Evolutionary conservation across 139 green algal genomes (phyloP), one percentile per base, ranked within the genome.

Genomic region (Chlorella vulgaris): DNA sequence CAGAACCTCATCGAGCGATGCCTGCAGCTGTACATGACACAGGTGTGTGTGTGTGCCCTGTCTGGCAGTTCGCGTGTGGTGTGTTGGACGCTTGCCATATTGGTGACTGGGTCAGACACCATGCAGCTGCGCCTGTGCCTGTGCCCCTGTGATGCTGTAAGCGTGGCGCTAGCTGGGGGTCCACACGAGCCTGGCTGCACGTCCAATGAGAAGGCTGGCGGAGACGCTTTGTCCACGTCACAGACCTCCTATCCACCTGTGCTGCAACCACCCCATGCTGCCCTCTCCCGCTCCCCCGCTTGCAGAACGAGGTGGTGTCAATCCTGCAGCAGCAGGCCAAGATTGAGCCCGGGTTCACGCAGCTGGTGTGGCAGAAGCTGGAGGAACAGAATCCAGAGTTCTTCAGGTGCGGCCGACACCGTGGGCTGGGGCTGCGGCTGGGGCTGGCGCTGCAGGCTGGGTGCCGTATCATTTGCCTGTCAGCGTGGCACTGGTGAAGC

Each of bases 1-100:
- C 95, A 98, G 81, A 96, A 96, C 82, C 88, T 97, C 24, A 97
- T 98, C 8, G 95, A 98, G 88, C 81, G 87, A 7, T 98, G 95
- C 86, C 86, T 98, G 76, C 94, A 98, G 81, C 85, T 94, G 76
- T 98, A 98, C 84, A 94, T 98, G 91, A 88, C 90, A 39, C 90
- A 96, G 78, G 76, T 86, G n/a, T 0, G 71, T 7, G 26, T 38
- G n/a, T n/a, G n/a, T n/a, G 58, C 18, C 7, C 24, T 38, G 61
- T 4, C 38, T 29, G 39, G 69, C 18, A n/a, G 55, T 28, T 5
- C n/a, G 55, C 55, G 22, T 58, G 47, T 10, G 47, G 63, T 19
- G 31, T 33, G 31, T 22, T 47, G n/a, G 26, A 43, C 19, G 63
- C 8, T 47, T 39, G 33, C 24, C 2, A 19, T 10, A 33, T n/a